A percentile compares a stretch with the other conserved stretches of the same genome.
Conservation (phyloP, 78 protist genomes). For the Planoprotostelium fungivorum region DNA sequence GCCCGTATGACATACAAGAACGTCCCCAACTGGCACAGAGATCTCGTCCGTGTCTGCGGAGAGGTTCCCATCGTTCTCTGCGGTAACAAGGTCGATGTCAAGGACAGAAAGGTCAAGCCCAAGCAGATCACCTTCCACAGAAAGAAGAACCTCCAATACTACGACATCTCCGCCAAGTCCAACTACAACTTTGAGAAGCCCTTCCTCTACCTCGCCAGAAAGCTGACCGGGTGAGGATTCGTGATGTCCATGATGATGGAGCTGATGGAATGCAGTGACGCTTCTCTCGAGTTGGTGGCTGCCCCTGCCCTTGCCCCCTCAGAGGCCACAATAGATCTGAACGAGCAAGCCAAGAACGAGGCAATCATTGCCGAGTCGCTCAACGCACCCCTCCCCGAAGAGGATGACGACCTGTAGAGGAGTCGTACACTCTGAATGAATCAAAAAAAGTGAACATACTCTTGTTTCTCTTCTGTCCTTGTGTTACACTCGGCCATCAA, state of each 20-base stretch:
- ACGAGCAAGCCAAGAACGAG: slow-evolving; percentile 37
- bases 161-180: slow-evolving; percentile 97
- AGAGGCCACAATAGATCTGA: slow-evolving; percentile 43
- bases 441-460: background rate
- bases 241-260: background rate
- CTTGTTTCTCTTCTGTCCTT: background rate
- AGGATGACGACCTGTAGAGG: slow-evolving; percentile 63
- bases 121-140: slow-evolving; percentile 97
- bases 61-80: slow-evolving; percentile 96
- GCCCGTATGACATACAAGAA: slow-evolving; percentile 95
- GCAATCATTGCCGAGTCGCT: slow-evolving; percentile 49
- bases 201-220: slow-evolving; percentile 94
- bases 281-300: slow-evolving; percentile 69
- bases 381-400: slow-evolving; percentile 55
- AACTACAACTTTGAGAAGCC: slow-evolving; percentile 99
- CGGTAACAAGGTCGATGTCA: slow-evolving; percentile 99
- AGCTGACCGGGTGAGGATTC: slow-evolving; percentile 72
- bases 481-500: background rate
- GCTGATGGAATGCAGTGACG: slow-evolving; percentile 22
- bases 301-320: slow-evolving; percentile 47
- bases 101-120: slow-evolving; percentile 96
- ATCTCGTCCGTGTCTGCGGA: slow-evolving; percentile 95
- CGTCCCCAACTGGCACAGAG: slow-evolving; percentile 98
- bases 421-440: background rate
- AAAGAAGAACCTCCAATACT: slow-evolving; percentile 95